A percentile compares a stretch with the other conserved stretches of the same genome.
Conservation (phyloP, 169 alveolate genomes). For the Plasmodium blacklocki region DNA sequence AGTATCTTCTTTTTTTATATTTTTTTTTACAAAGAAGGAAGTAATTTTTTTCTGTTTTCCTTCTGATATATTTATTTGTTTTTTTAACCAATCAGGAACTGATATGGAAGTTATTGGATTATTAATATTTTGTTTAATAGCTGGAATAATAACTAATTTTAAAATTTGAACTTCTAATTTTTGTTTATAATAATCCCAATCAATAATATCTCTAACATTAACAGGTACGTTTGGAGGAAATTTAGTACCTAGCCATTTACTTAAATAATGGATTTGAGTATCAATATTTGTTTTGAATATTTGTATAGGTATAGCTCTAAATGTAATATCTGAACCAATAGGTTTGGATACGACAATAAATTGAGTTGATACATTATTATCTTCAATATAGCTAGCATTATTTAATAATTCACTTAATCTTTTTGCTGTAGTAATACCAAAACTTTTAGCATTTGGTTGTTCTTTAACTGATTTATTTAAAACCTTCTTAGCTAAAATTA, state of each 20-base stretch:
- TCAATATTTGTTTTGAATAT: slow-evolving; percentile 91
- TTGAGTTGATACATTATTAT: slow-evolving; percentile 89
- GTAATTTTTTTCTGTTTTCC: slow-evolving; percentile 74
- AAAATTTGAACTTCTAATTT: slow-evolving; percentile 94
- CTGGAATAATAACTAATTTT: slow-evolving; percentile 96
- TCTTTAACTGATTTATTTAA: slow-evolving; percentile 92
- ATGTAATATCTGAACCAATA: slow-evolving; percentile 94
- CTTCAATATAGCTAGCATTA: slow-evolving; percentile 87
- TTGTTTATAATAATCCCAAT: slow-evolving; percentile 97
- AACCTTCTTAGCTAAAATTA: slow-evolving; percentile 93
- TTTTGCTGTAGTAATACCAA: slow-evolving; percentile 95
- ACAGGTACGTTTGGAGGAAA: slow-evolving; percentile 88
- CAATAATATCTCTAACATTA: slow-evolving; percentile 94
- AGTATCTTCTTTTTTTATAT: slow-evolving; percentile 60
- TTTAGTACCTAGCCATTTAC: slow-evolving; percentile 89
- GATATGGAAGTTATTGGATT: slow-evolving; percentile 95
- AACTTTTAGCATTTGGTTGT: slow-evolving; percentile 94
- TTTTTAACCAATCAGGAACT: slow-evolving; percentile 96
- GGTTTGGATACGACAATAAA: slow-evolving; percentile 95
- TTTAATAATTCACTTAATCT: slow-evolving; percentile 95
- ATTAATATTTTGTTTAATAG: slow-evolving; percentile 94
- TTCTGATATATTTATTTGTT: slow-evolving; percentile 76
- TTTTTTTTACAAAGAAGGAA: slow-evolving; percentile 77
- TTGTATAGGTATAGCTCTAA: slow-evolving; percentile 96
- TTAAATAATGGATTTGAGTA: slow-evolving; percentile 83